Conservation (phyloP, 306 rosid genomes). For the Trifolium dubium region DNA sequence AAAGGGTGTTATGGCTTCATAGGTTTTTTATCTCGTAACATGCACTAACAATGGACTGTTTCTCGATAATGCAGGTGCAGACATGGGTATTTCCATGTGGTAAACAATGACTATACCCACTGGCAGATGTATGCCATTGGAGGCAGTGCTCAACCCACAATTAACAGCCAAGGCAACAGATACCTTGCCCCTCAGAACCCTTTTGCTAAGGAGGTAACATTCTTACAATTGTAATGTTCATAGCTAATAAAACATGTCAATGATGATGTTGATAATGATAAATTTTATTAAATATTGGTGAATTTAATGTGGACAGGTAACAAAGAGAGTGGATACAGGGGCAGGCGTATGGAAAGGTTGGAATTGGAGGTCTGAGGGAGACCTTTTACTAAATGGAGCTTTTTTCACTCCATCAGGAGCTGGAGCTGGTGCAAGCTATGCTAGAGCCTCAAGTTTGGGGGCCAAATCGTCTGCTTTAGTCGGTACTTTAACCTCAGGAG, state of each 20-base stretch:
- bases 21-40: background rate
- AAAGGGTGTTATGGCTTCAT: conserved; percentile 8
- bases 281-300: conserved; percentile 1
- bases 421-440: conserved; percentile 83
- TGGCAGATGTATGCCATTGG: conserved; percentile 99
- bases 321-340: conserved; percentile 71
- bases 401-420: conserved; percentile 86
- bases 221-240: background rate
- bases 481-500: conserved; percentile 66
- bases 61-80: conserved; percentile 75
- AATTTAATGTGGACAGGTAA: conserved; percentile 63
- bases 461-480: conserved; percentile 96
- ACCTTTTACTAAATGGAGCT: conserved; percentile 91
- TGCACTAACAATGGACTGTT: conserved; percentile 21
- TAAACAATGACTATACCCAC: conserved; percentile 95
- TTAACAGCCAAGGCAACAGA: conserved; percentile 98
- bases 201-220: conserved; percentile 84
- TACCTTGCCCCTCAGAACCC: conserved; percentile 83
- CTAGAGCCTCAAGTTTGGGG: conserved; percentile 96
- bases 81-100: conserved; percentile 98
- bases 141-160: conserved; percentile 96
- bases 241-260: background rate
- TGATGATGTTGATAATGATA: background rate
- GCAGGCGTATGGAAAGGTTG: conserved; percentile 65
- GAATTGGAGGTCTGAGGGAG: conserved; percentile 99